Evolutionary conservation across 2,329 filamentous ascomycete genomes (phyloP).

Genomic region (Aspergillus sp.): DNA sequence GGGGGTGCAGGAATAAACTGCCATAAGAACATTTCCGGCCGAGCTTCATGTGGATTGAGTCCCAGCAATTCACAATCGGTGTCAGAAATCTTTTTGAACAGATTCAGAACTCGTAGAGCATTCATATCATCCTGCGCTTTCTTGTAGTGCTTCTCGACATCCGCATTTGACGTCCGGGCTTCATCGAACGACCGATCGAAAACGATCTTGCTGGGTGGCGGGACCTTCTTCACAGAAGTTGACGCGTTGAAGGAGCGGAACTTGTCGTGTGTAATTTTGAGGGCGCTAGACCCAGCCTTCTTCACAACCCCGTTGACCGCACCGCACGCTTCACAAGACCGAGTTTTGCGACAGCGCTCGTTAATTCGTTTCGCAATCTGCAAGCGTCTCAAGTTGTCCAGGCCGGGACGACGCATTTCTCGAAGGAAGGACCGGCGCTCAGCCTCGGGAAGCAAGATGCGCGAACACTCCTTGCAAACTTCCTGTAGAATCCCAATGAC

Average conservation of each 20-base stretch:
- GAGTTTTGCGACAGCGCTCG: conserved; percentile 80
- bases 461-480: conserved; percentile 91
- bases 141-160: conserved; percentile 81
- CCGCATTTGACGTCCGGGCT: conserved; percentile 67
- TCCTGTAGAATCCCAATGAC: conserved; percentile 87
- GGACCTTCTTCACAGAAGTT: conserved; percentile 72
- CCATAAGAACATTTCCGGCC: conserved; percentile 97
- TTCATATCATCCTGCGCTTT: conserved; percentile 94
- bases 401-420: conserved; percentile 67
- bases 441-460: conserved; percentile 70
- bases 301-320: conserved; percentile 84
- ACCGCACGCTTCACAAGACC: conserved; percentile 70
- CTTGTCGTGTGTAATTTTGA: conserved; percentile 92
- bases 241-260: conserved; percentile 84
- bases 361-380: conserved; percentile 81
- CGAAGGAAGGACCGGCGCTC: conserved; percentile 71
- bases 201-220: conserved; percentile 69
- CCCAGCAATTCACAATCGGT: conserved; percentile 87
- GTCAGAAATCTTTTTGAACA: conserved; percentile 80
- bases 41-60: conserved; percentile 73
- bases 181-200: conserved; percentile 81
- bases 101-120: conserved; percentile 75
- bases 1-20: conserved; percentile 90
- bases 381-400: conserved; percentile 80
- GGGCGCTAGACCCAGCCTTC: conserved; percentile 69